Evolutionary conservation across 352 stramenopile species (phyloP).

Genomic region (Globisporangium barbulae): DNA sequence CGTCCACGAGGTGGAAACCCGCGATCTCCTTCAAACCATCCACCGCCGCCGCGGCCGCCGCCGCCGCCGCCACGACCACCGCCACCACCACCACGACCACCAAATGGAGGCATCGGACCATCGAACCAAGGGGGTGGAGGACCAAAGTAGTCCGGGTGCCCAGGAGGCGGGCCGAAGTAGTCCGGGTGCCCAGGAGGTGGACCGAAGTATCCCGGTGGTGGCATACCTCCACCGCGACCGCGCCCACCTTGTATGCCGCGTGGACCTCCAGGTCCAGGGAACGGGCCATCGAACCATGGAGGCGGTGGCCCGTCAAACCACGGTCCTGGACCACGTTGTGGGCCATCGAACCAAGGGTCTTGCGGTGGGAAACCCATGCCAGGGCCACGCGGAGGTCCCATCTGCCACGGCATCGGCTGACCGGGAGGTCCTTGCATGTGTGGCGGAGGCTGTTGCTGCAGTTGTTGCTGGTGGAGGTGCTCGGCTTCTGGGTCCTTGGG

Average conservation of each 20-base stretch:
- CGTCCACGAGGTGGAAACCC: slow-evolving; percentile 26
- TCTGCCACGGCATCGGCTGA: slow-evolving; percentile 30
- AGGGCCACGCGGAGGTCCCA: slow-evolving; percentile 36
- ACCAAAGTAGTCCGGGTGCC: slow-evolving; percentile 76
- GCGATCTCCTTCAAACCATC: slow-evolving; percentile 43
- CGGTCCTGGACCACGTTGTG: slow-evolving; percentile 47
- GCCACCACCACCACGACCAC: slow-evolving; percentile 31
- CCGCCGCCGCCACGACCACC: slow-evolving; percentile 31
- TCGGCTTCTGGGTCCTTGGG: slow-evolving; percentile 20
- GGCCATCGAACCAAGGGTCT: slow-evolving; percentile 73
- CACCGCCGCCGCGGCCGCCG: slow-evolving; percentile 37
- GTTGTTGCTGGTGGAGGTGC: slow-evolving; percentile 9
- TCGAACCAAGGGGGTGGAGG: slow-evolving; percentile 71
- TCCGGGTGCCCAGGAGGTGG: slow-evolving; percentile 49
- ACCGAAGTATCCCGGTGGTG: slow-evolving; percentile 67
- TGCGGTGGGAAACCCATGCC: slow-evolving; percentile 56
- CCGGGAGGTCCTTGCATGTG: slow-evolving; percentile 28
- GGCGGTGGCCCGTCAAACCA: slow-evolving; percentile 73
- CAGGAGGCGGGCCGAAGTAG: slow-evolving; percentile 69
- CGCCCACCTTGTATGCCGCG: slow-evolving; percentile 41
- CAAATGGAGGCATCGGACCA: slow-evolving; percentile 49
- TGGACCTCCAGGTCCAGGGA: slow-evolving; percentile 41
- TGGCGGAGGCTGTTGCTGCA: slow-evolving; percentile 13
- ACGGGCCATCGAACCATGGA: slow-evolving; percentile 81
- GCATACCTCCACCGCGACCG: slow-evolving; percentile 44